Evolutionary conservation across 1,284 basidiomycete genomes (phyloP), one percentile per base, ranked within the genome.

Genomic region (Ustilago nuda): DNA sequence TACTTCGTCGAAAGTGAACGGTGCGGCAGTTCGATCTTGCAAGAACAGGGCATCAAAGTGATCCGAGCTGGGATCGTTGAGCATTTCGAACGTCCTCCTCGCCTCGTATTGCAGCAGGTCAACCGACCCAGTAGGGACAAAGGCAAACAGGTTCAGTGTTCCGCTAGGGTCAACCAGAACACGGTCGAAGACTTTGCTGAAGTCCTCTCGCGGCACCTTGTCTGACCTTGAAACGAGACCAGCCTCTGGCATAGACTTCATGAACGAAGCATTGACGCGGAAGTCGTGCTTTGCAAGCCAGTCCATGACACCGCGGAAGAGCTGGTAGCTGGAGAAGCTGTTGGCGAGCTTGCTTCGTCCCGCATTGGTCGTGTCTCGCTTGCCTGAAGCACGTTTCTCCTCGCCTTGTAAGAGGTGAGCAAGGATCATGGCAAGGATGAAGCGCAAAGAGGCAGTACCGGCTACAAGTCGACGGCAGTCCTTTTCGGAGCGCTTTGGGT

Each of bases 151-250:
- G 84, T 99, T 99, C 59, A 94, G 88, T 1, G 88, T 89, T 0
- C 93, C 94, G 0, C 91, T 90, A 0, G 92, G 90, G 80, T 97
- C 95, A 0, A 97, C 91, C 50, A 98, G 91, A 8, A 92, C 89
- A 15, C 85, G 79, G 7, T 84, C 66, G 61, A 85, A 87, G 3
- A 79, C 73, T 12, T 66, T 60, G 37, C 80, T 62, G 61, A 87
- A 86, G 30, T 87, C 83, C 15, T 81, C 54, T 12, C 79, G 76
- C 8, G 87, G 85, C 23, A 88, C 80, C 48, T 79, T 79, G 58
- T 82, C 78, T 9, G 64, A 56, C 32, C 61, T 61, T 17, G 76
- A 72, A 8, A 50, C 72, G 7, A 82, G 72, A 11, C 80, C 79
- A 1, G 63, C 73, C n/a, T 71, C 65, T n/a, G 78, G 76, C 65